Conservation (phyloP, 2,329 filamentous ascomycete species). For the Grosmannia serpens region DNA sequence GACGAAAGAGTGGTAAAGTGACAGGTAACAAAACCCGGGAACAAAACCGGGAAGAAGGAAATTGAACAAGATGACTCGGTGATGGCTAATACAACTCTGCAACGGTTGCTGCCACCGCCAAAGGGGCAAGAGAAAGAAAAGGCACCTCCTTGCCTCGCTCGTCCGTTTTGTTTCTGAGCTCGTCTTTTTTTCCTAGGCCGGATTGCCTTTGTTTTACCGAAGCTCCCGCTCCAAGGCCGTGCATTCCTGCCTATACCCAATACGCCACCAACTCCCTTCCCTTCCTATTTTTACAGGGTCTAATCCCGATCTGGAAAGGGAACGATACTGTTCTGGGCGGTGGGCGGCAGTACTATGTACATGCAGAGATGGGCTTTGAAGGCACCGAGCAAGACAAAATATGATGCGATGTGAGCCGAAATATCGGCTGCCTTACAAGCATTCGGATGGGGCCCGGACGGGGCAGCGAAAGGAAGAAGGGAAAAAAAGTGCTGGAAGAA, state of each 20-base stretch:
- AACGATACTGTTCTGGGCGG: too few relatives aligned
- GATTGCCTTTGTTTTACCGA: not conserved
- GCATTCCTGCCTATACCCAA: not conserved
- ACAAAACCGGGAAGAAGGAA: not conserved
- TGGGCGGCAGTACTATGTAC: too few relatives aligned
- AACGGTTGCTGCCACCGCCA: not conserved
- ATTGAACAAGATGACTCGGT: not conserved
- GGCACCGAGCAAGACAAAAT: too few relatives aligned
- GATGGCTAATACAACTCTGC: not conserved
- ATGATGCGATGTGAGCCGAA: too few relatives aligned
- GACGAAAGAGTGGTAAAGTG: not conserved
- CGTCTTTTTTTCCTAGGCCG: not conserved
- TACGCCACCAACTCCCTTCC: not conserved
- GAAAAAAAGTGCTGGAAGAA: too few relatives aligned
- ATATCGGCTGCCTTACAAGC: too few relatives aligned
- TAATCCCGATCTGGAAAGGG: too few relatives aligned
- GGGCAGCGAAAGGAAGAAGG: too few relatives aligned
- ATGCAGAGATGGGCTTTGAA: too few relatives aligned
- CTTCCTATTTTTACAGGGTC: not conserved
- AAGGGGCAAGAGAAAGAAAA: not conserved
- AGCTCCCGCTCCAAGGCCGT: not conserved
- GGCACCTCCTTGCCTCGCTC: not conserved
- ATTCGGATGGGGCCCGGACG: too few relatives aligned
- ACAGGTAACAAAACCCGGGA: not conserved
- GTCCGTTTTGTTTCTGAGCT: not conserved